These are phyloP conservation scores for Sedum album DNA, from an alignment of 164 flowering plant genomes.

Conservation along the genomic window DNA sequence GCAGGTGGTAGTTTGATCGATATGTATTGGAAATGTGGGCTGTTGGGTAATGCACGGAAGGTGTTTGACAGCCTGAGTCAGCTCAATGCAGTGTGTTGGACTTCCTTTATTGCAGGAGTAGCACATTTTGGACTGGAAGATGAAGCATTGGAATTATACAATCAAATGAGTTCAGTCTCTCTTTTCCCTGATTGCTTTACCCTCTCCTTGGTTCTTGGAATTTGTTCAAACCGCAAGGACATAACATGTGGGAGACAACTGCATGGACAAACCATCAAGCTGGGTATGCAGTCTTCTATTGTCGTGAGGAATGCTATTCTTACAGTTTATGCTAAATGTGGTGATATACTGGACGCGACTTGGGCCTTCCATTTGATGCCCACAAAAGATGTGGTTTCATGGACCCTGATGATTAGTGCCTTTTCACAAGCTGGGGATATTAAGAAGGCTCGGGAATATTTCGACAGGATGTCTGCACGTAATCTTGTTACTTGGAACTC, in stretches of 20 bases:
- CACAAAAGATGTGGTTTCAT: constrained; percentile 25
- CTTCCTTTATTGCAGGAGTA: constrained; percentile 39
- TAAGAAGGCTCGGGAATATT: constrained; percentile 24
- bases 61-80: constrained; percentile 30
- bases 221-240: constrained; percentile 29
- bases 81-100: constrained; percentile 41
- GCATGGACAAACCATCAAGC: constrained; percentile 29
- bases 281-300: constrained; percentile 26
- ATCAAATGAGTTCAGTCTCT: constrained; percentile 30
- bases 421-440: constrained; percentile 21
- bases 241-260: constrained; percentile 26
- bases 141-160: constrained; percentile 36
- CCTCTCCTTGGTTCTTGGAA: constrained; percentile 39
- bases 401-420: constrained; percentile 2
- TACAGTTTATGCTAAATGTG: constrained; percentile 30
- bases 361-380: constrained; percentile 26
- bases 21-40: constrained; percentile 56
- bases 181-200: constrained; percentile 35
- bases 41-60: constrained; percentile 22
- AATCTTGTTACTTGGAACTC: constrained; percentile 44
- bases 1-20: constrained; percentile 42
- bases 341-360: constrained; percentile 18
- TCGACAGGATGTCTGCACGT: constrained; percentile 32
- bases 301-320: constrained; percentile 40
- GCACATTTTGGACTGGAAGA: constrained; percentile 29